Evolutionary conservation across 495 filamentous ascomycete species (phyloP), one percentile per base, ranked within the genome.

Genomic region (Oidiodendron maius): DNA sequence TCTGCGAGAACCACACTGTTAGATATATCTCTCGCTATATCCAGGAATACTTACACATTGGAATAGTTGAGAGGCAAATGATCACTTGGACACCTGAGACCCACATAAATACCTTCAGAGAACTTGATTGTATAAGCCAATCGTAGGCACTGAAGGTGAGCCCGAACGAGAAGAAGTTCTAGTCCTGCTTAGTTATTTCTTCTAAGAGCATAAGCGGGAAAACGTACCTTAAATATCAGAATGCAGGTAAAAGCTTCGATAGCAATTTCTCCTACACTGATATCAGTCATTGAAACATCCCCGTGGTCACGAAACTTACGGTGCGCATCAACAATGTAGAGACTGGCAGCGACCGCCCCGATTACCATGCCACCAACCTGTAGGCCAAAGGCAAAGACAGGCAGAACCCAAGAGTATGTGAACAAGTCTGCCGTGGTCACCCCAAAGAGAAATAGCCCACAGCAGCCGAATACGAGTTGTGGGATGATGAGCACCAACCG

Each of bases 251-350:
- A 95, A 3, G 83, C 87, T 68, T 96, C 91, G 38, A 96, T 82
- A 1, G 89, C 80, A 44, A 96, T 83, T 46, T 89, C 80, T 9
- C 83, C 85, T 89, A 49, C 45, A 50, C 3, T 44, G 44, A n/a
- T 16, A 21, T 52, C 40, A 34, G 39, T 9, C n/a, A 45, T 10
- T n/a, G 10, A 1, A 10, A 3, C 4, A n/a, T 0, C 17, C 10
- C 30, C 12, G 17, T 37, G 43, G 24, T 2, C 21, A 50, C 8
- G 1, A 4, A 44, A 77, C 84, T 70, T 67, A 86, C 89, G 83
- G 66, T 96, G 89, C 1, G 91, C 91, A 69, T 96, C 91, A 1
- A 95, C 89, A 56, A 96, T 86, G 56, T 96, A 96, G n/a, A 96
- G 64, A 42, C 48, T 49, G 3, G 82, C 84, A 0, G 85, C 81